Evolutionary conservation across 257 asterid genomes (phyloP).

Genomic region (Ilex asprella): DNA sequence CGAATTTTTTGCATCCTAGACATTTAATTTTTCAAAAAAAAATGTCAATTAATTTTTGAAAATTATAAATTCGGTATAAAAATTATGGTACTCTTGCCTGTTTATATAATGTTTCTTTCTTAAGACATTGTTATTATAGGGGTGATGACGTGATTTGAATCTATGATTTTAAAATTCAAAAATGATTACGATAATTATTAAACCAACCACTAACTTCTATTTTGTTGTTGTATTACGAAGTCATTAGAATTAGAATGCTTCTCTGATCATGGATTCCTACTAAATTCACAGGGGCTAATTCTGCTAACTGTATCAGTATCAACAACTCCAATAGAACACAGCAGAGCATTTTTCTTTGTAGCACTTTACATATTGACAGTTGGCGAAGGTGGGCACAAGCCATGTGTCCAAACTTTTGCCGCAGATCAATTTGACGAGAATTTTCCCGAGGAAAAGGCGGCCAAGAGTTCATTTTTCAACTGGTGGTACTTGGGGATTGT

Average conservation of each 20-base stretch:
- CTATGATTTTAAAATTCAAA: too few relatives aligned
- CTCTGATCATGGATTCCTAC: background rate
- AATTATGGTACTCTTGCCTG: too few relatives aligned
- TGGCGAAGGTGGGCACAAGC: constrained; percentile 82
- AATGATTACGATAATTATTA: too few relatives aligned
- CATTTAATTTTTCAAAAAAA: too few relatives aligned
- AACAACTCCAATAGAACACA: constrained; percentile 19
- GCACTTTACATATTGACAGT: constrained; percentile 45
- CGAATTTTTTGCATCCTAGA: too few relatives aligned
- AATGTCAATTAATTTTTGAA: too few relatives aligned
- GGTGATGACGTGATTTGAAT: too few relatives aligned
- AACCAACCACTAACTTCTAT: too few relatives aligned
- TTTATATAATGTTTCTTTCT: too few relatives aligned
- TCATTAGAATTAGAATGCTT: background rate
- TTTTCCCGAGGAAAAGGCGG: constrained; percentile 30
- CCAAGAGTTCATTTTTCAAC: constrained; percentile 66
- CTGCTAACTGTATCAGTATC: constrained; percentile 39
- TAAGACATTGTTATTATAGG: too few relatives aligned
- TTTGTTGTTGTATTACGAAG: too few relatives aligned
- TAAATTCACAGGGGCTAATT: constrained; percentile 31
- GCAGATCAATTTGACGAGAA: constrained; percentile 70
- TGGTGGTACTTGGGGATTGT: constrained; percentile 81
- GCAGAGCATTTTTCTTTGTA: constrained; percentile 41
- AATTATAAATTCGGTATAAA: too few relatives aligned
- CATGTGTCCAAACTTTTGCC: constrained; percentile 67